phyloP scores from a whole-genome alignment of 768 basidiomycete genomes.

The Boletus eberwhitei region DNA sequence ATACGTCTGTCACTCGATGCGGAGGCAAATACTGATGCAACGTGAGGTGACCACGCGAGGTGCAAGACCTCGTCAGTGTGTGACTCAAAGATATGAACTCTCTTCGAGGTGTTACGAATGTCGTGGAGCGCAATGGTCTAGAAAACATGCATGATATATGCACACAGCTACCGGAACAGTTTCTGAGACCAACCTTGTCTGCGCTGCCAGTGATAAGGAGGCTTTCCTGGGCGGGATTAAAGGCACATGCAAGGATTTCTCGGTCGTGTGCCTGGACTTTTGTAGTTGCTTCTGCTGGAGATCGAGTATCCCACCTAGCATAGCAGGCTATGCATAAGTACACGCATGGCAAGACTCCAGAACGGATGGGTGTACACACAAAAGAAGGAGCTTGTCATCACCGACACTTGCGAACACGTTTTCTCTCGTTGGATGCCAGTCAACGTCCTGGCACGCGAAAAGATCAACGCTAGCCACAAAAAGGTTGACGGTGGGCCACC shows the following conservation, averaged over 20 bases:
- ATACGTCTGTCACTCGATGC: constrained; percentile 91
- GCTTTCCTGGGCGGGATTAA: constrained; percentile 77
- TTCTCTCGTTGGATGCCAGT: constrained; percentile 86
- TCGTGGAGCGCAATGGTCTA: constrained; percentile 91
- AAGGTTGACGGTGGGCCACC: constrained; percentile 25
- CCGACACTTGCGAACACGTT: constrained; percentile 92
- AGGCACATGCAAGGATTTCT: constrained; percentile 89
- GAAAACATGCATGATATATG: neutral
- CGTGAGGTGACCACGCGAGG: constrained; percentile 93
- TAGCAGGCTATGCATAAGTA: constrained; percentile 1
- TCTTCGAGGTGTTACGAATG: constrained; percentile 66
- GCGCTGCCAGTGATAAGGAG: constrained; percentile 88
- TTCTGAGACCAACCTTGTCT: constrained; percentile 65
- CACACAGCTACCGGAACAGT: neutral
- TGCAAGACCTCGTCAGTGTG: constrained; percentile 96
- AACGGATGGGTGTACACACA: constrained; percentile 51
- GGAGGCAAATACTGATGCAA: constrained; percentile 88
- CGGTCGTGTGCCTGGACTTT: constrained; percentile 84
- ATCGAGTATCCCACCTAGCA: constrained; percentile 88
- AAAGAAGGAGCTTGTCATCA: constrained; percentile 90
- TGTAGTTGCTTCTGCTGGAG: constrained; percentile 60
- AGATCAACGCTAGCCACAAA: neutral
- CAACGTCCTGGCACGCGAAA: constrained; percentile 69
- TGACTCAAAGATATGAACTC: constrained; percentile 85
- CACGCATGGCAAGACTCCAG: neutral